Conservation (phyloP, 2,329 filamentous ascomycete genomes). For the Arachnomyces sp. region DNA sequence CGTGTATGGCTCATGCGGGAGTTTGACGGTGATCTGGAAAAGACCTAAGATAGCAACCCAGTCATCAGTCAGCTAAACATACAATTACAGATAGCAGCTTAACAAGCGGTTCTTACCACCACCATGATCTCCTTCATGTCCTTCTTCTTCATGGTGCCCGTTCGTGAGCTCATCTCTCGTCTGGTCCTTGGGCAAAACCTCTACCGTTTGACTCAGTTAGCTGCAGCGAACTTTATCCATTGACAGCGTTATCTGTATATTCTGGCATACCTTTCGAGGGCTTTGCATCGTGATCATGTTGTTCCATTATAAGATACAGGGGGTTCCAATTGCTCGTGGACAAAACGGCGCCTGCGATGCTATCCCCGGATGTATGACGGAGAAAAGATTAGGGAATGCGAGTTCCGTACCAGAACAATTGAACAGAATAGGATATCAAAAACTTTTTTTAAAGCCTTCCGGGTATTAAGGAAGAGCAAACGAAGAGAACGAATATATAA, state of each 20-base stretch:
- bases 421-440: too few relatives aligned
- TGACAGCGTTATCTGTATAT: constrained; percentile 3
- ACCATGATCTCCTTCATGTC: constrained; percentile 26
- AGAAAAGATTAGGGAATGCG: too few relatives aligned
- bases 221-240: constrained; percentile 9
- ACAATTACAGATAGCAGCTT: constrained; percentile 1
- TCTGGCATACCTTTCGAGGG: constrained; percentile 31
- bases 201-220: neutral
- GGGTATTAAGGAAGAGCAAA: neutral
- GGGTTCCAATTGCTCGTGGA: too few relatives aligned
- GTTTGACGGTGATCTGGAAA: constrained; percentile 67
- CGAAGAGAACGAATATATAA: neutral
- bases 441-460: too few relatives aligned
- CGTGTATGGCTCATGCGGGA: constrained; percentile 71
- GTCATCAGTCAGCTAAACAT: neutral
- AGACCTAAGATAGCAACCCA: constrained; percentile 34
- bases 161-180: constrained; percentile 20
- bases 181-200: constrained; percentile 5
- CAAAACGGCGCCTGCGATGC: too few relatives aligned
- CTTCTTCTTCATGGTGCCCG: constrained; percentile 26
- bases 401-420: too few relatives aligned
- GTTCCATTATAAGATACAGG: constrained; percentile 24
- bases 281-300: constrained; percentile 33
- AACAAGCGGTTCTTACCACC: constrained; percentile 1
- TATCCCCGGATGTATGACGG: too few relatives aligned